Evolutionary conservation across 768 basidiomycete species (phyloP), one percentile per base, ranked within the genome.

Genomic region (Calocybe gangraenosa): DNA sequence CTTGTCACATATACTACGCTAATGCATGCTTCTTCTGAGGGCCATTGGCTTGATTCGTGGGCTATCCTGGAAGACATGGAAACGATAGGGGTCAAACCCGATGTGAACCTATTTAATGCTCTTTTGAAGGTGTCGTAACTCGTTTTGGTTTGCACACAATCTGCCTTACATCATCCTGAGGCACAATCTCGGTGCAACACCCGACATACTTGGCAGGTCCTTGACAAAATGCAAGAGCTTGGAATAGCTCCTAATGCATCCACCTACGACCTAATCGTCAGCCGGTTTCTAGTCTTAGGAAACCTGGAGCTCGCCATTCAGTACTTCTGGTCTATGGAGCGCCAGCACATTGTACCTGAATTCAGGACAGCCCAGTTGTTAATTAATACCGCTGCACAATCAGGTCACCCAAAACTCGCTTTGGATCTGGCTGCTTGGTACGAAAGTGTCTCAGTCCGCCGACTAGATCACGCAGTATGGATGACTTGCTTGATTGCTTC

Each of bases 11-110:
- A 89, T 58, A 75, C 81, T 48, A 59, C 66, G 3, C 62, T 91
- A 3, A 65, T 90, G 25, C 57, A 65, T 2, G 71, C 76, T 30
- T 69, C 79, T 44, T 51, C 57, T 6, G 65, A 74, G 30, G 67
- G 65, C 3, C 54, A 70, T 7, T 67, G 66, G 58, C 53, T 72
- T 21, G 79, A 86, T 48, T 74, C 82, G 3, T 75, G 74, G 69
- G 85, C 83, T 14, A 72, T 85, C 43, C 62, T 84, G 21, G 81
- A 84, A 28, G 85, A 89, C 58, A 87, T 89, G 84, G 41, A 70
- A 25, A 58, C 68, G 14, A 51, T 71, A 34, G 74, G 72, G 2
- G 49, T 89, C 17, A 48, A 61, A 36, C 82, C 78, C 3, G 69
- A 77, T 44, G 52, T 65, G 4, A 64, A 72, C 31, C 71, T 78